Percentiles rank a stretch among this genome's conserved stretches.
Evolutionary conservation across 257 asterid genomes (phyloP).

Genomic region (Misopates orontium): DNA sequence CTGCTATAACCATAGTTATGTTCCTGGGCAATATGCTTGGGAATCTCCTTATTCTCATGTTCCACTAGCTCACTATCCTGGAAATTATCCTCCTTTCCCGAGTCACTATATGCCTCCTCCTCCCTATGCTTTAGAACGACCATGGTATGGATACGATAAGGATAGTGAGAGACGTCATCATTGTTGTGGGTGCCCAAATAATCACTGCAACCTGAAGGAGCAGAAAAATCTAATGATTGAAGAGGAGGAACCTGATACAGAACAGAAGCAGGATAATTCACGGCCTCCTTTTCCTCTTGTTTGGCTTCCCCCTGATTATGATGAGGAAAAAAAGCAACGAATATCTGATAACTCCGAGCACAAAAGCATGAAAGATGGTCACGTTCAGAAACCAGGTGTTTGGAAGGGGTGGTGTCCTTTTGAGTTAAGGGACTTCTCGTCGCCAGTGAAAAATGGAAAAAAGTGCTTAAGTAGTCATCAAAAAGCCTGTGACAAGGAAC

Average conservation of each 20-base stretch:
- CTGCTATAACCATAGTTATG: constrained; percentile 41
- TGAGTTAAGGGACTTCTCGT: constrained; percentile 27
- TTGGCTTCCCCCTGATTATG: constrained; percentile 43
- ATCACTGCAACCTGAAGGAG: constrained; percentile 31
- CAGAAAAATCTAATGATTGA: constrained; percentile 46
- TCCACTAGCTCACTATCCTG: constrained; percentile 34
- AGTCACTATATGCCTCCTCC: constrained; percentile 40
- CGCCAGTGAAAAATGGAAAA: constrained; percentile 32
- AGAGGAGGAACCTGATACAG: constrained; percentile 50
- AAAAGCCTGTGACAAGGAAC: constrained; percentile 26
- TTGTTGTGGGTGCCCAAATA: constrained; percentile 59
- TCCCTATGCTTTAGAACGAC: constrained; percentile 30
- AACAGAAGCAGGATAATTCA: constrained; percentile 27
- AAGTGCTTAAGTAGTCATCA: constrained; percentile 9
- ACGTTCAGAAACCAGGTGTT: constrained; percentile 18
- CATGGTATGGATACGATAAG: constrained; percentile 37
- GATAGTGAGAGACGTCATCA: constrained; percentile 38
- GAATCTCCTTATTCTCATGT: constrained; percentile 47
- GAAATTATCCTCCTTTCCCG: constrained; percentile 37
- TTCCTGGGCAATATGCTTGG: constrained; percentile 32
- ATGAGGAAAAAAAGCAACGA: constrained; percentile 15
- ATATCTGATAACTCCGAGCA: constrained; percentile 13
- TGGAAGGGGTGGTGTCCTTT: constrained; percentile 48
- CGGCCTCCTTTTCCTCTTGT: constrained; percentile 43
- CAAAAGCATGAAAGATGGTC: constrained; percentile 14